These are phyloP conservation scores for Citrus medica DNA, from an alignment of 345 rosid genomes.

Conservation along the genomic window DNA sequence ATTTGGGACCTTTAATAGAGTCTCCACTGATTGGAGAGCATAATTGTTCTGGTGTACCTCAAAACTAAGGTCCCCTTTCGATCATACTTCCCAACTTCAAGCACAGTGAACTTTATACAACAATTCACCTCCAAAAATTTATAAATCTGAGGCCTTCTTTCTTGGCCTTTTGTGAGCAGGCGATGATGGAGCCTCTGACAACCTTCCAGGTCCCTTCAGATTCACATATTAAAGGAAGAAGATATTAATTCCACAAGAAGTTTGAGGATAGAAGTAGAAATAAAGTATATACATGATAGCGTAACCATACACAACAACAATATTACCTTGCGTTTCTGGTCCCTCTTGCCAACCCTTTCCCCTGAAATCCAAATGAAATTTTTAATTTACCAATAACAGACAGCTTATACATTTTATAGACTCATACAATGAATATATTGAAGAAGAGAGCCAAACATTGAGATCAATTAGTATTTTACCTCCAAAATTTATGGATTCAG, in stretches of 20 bases:
- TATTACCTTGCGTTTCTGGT: slow-evolving; percentile 81
- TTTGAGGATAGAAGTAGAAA: not conserved
- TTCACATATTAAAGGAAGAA: not conserved
- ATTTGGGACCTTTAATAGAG: not conserved
- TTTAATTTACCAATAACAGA: slow-evolving; percentile 2
- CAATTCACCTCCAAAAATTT: slow-evolving; percentile 12
- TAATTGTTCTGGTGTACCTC: not conserved
- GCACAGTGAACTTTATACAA: not conserved
- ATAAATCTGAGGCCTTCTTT: slow-evolving; percentile 80
- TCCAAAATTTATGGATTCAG: slow-evolving; percentile 76
- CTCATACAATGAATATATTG: not conserved
- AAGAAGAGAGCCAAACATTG: slow-evolving; percentile 13
- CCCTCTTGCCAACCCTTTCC: slow-evolving; percentile 63
- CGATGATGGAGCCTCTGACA: slow-evolving; percentile 58
- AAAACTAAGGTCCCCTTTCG: not conserved
- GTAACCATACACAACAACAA: not conserved
- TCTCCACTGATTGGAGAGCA: not conserved
- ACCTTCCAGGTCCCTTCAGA: slow-evolving; percentile 74
- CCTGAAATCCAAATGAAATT: slow-evolving; percentile 43
- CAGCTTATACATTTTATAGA: not conserved
- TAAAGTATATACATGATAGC: not conserved
- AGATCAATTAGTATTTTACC: slow-evolving; percentile 38
- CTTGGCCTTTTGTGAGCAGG: slow-evolving; percentile 88
- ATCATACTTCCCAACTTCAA: not conserved
- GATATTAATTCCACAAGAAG: slow-evolving; percentile 10